Evolutionary conservation across 1,139 yeast species (phyloP), one percentile per base, ranked within the genome.

Genomic region (Zhuliangozyma blackwelliae): DNA sequence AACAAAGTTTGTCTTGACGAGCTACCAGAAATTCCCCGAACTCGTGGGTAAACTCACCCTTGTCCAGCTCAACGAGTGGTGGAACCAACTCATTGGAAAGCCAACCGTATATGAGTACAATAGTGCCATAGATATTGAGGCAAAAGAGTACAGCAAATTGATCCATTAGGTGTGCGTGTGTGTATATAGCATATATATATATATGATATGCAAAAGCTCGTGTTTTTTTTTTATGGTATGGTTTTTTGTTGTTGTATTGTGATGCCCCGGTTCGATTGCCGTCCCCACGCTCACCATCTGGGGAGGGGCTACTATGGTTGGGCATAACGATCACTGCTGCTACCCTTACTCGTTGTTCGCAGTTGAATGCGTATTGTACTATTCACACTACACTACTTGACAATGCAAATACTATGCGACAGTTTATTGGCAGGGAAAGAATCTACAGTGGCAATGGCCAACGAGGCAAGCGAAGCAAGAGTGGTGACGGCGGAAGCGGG

Each of bases 11-110:
- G 77, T 92, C 20, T 60, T 77, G 39, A 54, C 60, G 27, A 80
- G 96, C 36, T 92, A 90, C 58, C 52, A 71, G 37, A 71, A 79
- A 32, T 75, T 92, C 47, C 97, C 97, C 12, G 63, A 65, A 37
- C 72, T 79, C 40, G 35, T 84, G 2, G 78, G 75, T 61, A 70
- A 74, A 36, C 46, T 77, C 37, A 50, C 65, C 4, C 47, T 87
- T 35, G 61, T 70, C 36, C 67, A 77, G 43, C 40, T 77, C 31
- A 75, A 72, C 45, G 61, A 68, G 32, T 72, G 75, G 59, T 92
- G 97, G 97, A 81, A 83, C 54, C 56, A 56, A 23, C 86, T 88
- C 52, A 71, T 87, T 44, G 96, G 96, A 19, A 61, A 41, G 35
- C 49, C 47, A 27, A 22, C 30, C 10, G 38, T 35, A 11, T 37